Evolutionary conservation across 1,284 basidiomycete species (phyloP), one percentile per base, ranked within the genome.

Genomic region (Microbotryum violaceum): DNA sequence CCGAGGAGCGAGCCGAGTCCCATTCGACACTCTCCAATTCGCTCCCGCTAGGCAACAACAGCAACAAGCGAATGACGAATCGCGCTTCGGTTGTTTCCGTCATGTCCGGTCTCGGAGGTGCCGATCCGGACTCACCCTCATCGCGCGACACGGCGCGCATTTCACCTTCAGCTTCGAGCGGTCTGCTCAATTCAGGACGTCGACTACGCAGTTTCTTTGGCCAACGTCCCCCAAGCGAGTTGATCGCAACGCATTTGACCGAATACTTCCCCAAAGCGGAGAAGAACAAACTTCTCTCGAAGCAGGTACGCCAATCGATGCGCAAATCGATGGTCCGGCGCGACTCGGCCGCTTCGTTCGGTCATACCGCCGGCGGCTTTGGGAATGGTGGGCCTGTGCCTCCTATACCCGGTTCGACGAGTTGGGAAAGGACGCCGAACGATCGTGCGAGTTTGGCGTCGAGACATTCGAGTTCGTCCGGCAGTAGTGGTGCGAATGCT

Each of bases 211-310:
- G 93, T 80, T 99, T 98, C 81, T 94, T 97, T 71, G 96, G 94
- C 12, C 94, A 97, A 73, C 87, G 96, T 51, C 96, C 96, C 1
- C 92, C 96, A 0, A 91, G 87, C 74, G 94, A 98, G 75, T 83
- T 98, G 69, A 98, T 98, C 77, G 91, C 92, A 37, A 94, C 82
- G n/a, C 92, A 98, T 74, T 76, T 98, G 49, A 85, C 88, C 23
- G 93, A 97, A 63, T 99, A 89, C 79, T 99, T 99, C 83, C 96
- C 94, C 1, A 82, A 83, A 63, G 87, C 91, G 1, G 90, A 96
- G 77, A 91, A 88, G 77, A 91, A 87, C 74, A 87, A 88, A 49
- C 78, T 65, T 31, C 57, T 96, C 57, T 83, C 88, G 71, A 86
- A 90, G 61, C 90, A 89, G 2, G 77, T 77, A 1, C 79, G 92